These are phyloP conservation scores for Claviceps sp. DNA, from an alignment of 2,329 filamentous ascomycete species.

Conservation along the genomic window DNA sequence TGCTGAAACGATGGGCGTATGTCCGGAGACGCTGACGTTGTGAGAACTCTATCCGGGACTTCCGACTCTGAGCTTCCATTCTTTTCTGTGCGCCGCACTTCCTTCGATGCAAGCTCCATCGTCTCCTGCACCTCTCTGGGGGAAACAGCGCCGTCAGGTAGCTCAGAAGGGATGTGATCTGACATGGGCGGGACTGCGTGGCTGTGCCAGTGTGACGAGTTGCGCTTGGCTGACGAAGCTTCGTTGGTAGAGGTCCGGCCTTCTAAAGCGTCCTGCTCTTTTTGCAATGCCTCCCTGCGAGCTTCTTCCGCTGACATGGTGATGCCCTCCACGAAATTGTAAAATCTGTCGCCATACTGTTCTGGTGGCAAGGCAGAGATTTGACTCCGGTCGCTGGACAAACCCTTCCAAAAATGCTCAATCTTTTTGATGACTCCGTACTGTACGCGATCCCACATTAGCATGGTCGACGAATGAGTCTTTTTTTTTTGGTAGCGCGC, in stretches of 20 bases:
- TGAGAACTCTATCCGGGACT: conserved; percentile 49
- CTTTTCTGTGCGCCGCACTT: conserved; percentile 22
- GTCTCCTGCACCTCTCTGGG: conserved; percentile 27
- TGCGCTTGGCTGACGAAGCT: conserved; percentile 24
- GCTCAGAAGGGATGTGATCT: conserved; percentile 30
- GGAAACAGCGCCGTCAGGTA: conserved; percentile 15
- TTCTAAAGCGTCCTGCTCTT: conserved; percentile 45
- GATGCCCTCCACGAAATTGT: conserved; percentile 80
- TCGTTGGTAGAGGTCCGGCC: conserved; percentile 16
- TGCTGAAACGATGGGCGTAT: conserved; percentile 43
- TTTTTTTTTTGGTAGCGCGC: neutral
- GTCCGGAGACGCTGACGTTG: conserved; percentile 21
- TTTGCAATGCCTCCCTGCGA: conserved; percentile 46
- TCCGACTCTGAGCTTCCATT: conserved; percentile 29
- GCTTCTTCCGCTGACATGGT: conserved; percentile 85
- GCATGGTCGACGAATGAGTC: neutral
- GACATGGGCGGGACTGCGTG: conserved; percentile 30
- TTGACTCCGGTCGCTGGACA: conserved; percentile 68
- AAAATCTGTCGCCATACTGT: conserved; percentile 85
- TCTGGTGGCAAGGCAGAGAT: conserved; percentile 88
- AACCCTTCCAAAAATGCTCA: conserved; percentile 93
- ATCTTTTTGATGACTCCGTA: conserved; percentile 91
- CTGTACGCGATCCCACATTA: conserved; percentile 29
- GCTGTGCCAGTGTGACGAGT: conserved; percentile 21
- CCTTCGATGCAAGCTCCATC: conserved; percentile 25